These are phyloP conservation scores for Farysia itapuensis DNA, from an alignment of 1,284 basidiomycete genomes.

Conservation along the genomic window DNA sequence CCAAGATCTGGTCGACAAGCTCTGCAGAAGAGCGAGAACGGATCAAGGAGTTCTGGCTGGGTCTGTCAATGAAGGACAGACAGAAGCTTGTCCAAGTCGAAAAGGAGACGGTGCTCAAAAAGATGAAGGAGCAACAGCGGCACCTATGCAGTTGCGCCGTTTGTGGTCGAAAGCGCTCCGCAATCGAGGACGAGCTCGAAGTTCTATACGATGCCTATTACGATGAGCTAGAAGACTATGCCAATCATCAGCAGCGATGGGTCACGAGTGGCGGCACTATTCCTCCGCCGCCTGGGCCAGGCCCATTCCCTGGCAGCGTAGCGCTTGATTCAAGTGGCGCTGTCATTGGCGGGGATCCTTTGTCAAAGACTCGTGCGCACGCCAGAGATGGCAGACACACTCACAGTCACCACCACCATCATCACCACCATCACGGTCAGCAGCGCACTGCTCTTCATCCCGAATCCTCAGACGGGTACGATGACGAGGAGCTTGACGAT, in stretches of 20 bases:
- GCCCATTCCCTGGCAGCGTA: constrained; percentile 95
- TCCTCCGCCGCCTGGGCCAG: constrained; percentile 88
- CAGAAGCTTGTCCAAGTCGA: constrained; percentile 89
- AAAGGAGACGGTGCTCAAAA: constrained; percentile 91
- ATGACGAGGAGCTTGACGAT: constrained; percentile 52
- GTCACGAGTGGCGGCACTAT: constrained; percentile 80
- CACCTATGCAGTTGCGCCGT: constrained; percentile 94
- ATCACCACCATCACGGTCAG: constrained; percentile 15
- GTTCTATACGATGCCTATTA: constrained; percentile 99
- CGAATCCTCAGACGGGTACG: constrained; percentile 42
- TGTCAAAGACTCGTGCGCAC: constrained; percentile 21
- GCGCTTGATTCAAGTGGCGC: constrained; percentile 85
- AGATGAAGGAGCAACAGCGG: constrained; percentile 99
- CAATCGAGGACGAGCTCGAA: constrained; percentile 98
- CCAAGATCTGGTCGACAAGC: constrained; percentile 68
- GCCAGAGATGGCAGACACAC: constrained; percentile 31
- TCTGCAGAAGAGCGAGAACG: constrained; percentile 87
- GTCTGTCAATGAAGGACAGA: constrained; percentile 82
- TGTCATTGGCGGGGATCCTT: constrained; percentile 71
- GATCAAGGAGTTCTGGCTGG: constrained; percentile 97
- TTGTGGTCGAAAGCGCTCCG: constrained; percentile 92
- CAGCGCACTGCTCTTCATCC: constrained; percentile 28
- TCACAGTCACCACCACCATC: constrained; percentile 36
- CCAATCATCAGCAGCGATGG: constrained; percentile 92
- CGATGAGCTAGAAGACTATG: constrained; percentile 98